Base-by-base conservation (phyloP, 192 early-diverging fungal genomes). In the Phlyctochytrium arcticum region DNA sequence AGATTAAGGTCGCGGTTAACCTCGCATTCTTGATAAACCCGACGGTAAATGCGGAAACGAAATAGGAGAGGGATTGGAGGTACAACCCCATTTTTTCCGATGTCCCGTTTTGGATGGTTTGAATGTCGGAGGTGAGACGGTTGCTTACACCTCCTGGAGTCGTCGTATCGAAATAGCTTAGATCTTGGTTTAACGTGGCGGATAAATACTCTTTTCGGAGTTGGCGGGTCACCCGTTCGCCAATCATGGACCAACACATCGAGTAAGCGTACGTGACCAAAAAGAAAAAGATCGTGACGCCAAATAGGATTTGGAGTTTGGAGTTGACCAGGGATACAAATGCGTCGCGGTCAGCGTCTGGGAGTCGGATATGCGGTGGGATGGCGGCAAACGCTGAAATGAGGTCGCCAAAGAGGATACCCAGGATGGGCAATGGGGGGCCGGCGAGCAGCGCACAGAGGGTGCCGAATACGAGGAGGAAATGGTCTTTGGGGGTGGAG, bases 1-100 rank as follows among this genome's bases (percentile, higher is more conserved):
- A 50, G 9, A 89, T 69, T 42, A 94, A 75, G 5, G 92, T 87
- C 57, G 89, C 73, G 27, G 89, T 79, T 56, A 92, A 73, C 56
- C 69, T 76, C 87, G 88, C 89, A 3, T 84, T 87, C 69, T 82
- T 65, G 59, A 60, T 37, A 39, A 46, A 70, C 17, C 29, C 33
- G 12, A 48, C 34, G 3, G 44, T 32, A 34, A 62, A 61, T 12
- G 54, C 62, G 9, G 30, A n/a, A 32, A 65, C 10, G 32, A 68
- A 70, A 26, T 35, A 51, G 10, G 48, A 10, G 10, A 68, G 6
- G 26, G 49, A 54, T 32, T 68, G 63, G 10, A 68, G 8, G 29
- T n/a, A 27, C n/a, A 42, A 9, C 27, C 68, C 63, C 48, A 71
- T 51, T 44, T 72, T 72, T 24, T 72, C 70, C 17, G 66, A 31